Evolutionary conservation across 345 rosid genomes (phyloP).

Genomic region (thale cress (Arabidopsis thaliana)): TAIR10.1 NC_003070.9:19836001-19836500

Average conservation of each 20-base stretch:
- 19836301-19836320: too few relatives aligned
- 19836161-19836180: too few relatives aligned
- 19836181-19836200: too few relatives aligned
- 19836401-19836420: slow-evolving; percentile 35
- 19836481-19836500: slow-evolving; percentile 32
- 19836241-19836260: not conserved
- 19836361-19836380: slow-evolving; percentile 1
- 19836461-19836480: slow-evolving; percentile 36
- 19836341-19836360: not conserved
- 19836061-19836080: not conserved
- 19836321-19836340: too few relatives aligned
- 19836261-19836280: too few relatives aligned
- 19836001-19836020: not conserved
- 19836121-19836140: not conserved
- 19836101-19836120: not conserved
- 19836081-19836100: not conserved
- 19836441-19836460: slow-evolving; percentile 22
- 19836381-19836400: not conserved
- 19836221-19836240: not conserved
- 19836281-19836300: too few relatives aligned
- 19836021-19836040: too few relatives aligned
- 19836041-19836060: not conserved
- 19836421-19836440: slow-evolving; percentile 23
- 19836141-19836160: too few relatives aligned
- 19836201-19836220: not conserved